Percentiles rank a stretch among this genome's conserved stretches.
These are phyloP conservation scores for Cryptosporidium baileyi DNA, from an alignment of 169 alveolate genomes.

Conservation along the genomic window DNA sequence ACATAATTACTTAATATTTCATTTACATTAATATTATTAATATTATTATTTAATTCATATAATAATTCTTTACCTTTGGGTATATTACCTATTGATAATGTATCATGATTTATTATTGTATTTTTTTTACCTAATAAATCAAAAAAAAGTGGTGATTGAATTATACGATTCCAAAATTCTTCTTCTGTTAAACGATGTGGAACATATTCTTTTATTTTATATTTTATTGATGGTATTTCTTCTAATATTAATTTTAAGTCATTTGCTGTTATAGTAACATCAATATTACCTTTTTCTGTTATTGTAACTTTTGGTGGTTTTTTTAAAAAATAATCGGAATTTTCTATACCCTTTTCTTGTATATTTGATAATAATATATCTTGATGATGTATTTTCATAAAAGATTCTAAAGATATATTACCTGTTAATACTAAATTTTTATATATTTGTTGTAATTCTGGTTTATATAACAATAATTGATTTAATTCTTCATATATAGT, in stretches of 20 bases:
- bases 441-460: constrained; percentile 26
- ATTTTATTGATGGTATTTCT: constrained; percentile 49
- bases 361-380: constrained; percentile 3
- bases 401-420: constrained; percentile 42
- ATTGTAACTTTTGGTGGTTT: constrained; percentile 27
- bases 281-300: constrained; percentile 32
- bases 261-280: constrained; percentile 58
- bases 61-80: constrained; percentile 61
- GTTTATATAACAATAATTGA: constrained; percentile 18
- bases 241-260: constrained; percentile 44
- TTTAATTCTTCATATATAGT: constrained; percentile 34
- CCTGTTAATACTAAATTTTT: constrained; percentile 41
- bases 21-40: neutral
- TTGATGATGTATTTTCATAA: constrained; percentile 25
- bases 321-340: constrained; percentile 47
- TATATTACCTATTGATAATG: constrained; percentile 27
- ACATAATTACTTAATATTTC: constrained; percentile 14
- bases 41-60: constrained; percentile 12
- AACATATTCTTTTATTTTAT: constrained; percentile 41
- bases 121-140: constrained; percentile 20
- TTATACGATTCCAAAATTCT: constrained; percentile 64
- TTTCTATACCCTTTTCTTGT: constrained; percentile 29
- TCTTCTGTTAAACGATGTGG: constrained; percentile 65
- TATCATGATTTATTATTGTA: neutral
- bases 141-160: constrained; percentile 57